A percentile compares a stretch with the other conserved stretches of the same genome.
These are phyloP conservation scores for Chalaropsis ovoidea DNA, from an alignment of 2,329 filamentous ascomycete genomes.

Conservation along the genomic window DNA sequence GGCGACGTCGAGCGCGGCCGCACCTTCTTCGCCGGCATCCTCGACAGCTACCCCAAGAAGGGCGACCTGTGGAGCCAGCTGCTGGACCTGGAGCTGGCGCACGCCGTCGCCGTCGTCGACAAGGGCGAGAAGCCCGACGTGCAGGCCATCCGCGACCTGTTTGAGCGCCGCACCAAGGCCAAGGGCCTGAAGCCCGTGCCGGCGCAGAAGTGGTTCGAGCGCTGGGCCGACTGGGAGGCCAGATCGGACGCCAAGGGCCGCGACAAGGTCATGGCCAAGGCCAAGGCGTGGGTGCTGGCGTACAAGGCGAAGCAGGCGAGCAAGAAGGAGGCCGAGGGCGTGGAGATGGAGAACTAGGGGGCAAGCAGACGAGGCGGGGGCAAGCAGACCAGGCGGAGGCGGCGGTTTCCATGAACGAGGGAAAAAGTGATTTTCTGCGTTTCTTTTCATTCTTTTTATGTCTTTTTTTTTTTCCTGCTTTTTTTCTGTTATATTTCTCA, in stretches of 20 bases:
- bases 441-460: not conserved
- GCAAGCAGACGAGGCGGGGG: not conserved
- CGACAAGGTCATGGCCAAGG: slow-evolving; percentile 57
- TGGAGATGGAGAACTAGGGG: slow-evolving; percentile 28
- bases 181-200: slow-evolving; percentile 69
- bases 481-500: slow-evolving; percentile 6
- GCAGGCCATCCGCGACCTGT: slow-evolving; percentile 60
- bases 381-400: not conserved
- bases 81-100: slow-evolving; percentile 69
- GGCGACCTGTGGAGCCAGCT: slow-evolving; percentile 90
- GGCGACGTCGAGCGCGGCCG: slow-evolving; percentile 84
- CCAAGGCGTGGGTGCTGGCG: slow-evolving; percentile 48
- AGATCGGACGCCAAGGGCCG: slow-evolving; percentile 57
- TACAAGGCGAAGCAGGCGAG: slow-evolving; percentile 40
- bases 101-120: slow-evolving; percentile 44
- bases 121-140: slow-evolving; percentile 46
- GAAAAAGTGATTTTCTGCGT: slow-evolving; percentile 6
- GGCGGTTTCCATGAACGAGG: not conserved
- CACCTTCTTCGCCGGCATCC: slow-evolving; percentile 83
- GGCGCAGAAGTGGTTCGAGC: slow-evolving; percentile 79
- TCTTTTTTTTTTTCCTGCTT: not conserved
- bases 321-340: slow-evolving; percentile 27
- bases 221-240: slow-evolving; percentile 85
- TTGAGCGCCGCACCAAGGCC: slow-evolving; percentile 63
- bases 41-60: slow-evolving; percentile 77